Evolutionary conservation across 305 asterid species (phyloP).

Genomic region (Nicotiana rustica): DNA sequence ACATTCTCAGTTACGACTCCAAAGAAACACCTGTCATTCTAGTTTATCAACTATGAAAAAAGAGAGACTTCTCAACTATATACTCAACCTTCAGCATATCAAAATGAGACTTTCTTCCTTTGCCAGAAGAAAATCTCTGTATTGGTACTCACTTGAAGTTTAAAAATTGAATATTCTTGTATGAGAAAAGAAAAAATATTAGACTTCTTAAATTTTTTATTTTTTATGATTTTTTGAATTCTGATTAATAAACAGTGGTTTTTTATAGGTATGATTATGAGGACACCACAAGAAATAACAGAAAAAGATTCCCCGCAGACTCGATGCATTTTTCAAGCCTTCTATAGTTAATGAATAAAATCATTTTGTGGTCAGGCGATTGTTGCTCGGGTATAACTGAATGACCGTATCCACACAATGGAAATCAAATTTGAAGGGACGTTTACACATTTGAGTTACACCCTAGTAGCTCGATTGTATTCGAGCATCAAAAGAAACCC

Average conservation of each 20-base stretch:
- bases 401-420: slow-evolving; percentile 20
- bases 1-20: slow-evolving; percentile 19
- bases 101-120: slow-evolving; percentile 1
- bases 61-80: slow-evolving; percentile 28
- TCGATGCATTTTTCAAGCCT: not conserved
- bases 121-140: not conserved
- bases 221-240: slow-evolving; percentile 7
- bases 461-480: not conserved
- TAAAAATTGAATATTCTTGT: slow-evolving; percentile 11
- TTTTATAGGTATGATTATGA: not conserved
- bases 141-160: slow-evolving; percentile 27
- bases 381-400: slow-evolving; percentile 24
- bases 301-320: slow-evolving; percentile 1
- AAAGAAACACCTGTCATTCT: not conserved
- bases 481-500: not conserved
- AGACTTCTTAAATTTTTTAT: not conserved
- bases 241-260: not conserved
- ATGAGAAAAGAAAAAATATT: not conserved
- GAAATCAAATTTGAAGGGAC: not conserved
- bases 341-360: not conserved
- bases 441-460: not conserved
- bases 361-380: slow-evolving; percentile 13
- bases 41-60: not conserved
- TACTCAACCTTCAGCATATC: slow-evolving; percentile 15
- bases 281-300: not conserved